Base-by-base conservation (phyloP, 2,329 filamentous ascomycete species). In the Pezicula neosporulosa region DNA sequence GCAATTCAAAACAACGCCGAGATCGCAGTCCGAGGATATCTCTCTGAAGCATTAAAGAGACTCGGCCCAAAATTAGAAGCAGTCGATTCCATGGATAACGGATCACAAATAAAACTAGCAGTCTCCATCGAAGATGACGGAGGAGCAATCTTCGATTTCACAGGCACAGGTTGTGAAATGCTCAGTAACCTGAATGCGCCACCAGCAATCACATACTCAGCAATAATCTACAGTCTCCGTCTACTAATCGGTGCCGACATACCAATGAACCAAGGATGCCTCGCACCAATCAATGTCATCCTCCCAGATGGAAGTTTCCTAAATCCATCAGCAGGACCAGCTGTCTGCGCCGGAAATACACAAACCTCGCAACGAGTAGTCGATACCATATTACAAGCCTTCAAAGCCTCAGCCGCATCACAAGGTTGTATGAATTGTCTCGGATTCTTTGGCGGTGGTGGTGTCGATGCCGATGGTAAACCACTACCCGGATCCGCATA, bases 371-470 rank as follows among this genome's bases (percentile, higher is more conserved):
- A 93, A 66, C 82, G 89, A 42, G 82, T 93, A 28, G 91, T 87
- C 1, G 89, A 93, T 62, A 87, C 91, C 30, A 85, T 93, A 4
- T 77, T 93, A 56, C 85, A 83, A 57, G 87, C 88, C 1, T 92
- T 93, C 75, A 74, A 78, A 50, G 88, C 88, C 12, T 89, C 85
- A 58, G 87, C 88, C 4, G 89, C 88, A 24, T 83, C 77, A 21
- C 89, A 93, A 63, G 89, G 89, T 43, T 86, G 88, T 69, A 87
- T 83, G 68, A 92, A 92, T 70, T 91, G 91, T 66, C 77, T 93
- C 8, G 91, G 88, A 0, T 92, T 92, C 62, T 44, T 44, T 28
- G 42, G 42, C 5, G 42, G 27, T 12, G 42, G 42, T 15, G 88
- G 87, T 57, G 89, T 88, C 60, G 69, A 74, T 0, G 19, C 19